A percentile compares a stretch with the other conserved stretches of the same genome.
phyloP scores from a whole-genome alignment of 2,329 filamentous ascomycete species.

The Botrytis porri region DNA sequence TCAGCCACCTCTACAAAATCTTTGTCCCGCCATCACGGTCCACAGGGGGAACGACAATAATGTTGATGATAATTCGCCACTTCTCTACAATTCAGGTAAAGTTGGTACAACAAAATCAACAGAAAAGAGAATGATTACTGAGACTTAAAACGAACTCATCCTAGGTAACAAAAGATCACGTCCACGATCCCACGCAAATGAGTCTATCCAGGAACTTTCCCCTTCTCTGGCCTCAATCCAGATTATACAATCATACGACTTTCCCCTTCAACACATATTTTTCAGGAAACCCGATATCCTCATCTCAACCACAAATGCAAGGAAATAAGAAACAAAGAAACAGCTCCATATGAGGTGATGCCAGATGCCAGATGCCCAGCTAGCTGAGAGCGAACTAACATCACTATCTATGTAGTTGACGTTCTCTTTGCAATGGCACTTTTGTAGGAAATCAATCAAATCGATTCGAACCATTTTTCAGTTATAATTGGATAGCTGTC shows the following conservation, averaged over 20 bases:
- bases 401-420: too few relatives aligned
- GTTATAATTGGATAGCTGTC: not conserved
- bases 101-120: too few relatives aligned
- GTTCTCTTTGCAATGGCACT: not conserved
- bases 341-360: not conserved
- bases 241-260: not conserved
- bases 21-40: not conserved
- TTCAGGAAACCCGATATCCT: too few relatives aligned
- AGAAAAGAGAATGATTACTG: too few relatives aligned
- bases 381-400: not conserved
- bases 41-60: too few relatives aligned
- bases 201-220: too few relatives aligned
- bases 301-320: not conserved
- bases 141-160: too few relatives aligned
- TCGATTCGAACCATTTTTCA: rapidly evolving
- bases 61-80: not conserved
- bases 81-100: too few relatives aligned
- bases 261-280: rapidly evolving
- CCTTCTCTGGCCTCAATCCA: too few relatives aligned
- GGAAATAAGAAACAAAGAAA: not conserved
- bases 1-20: not conserved
- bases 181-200: too few relatives aligned
- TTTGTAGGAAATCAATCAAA: not conserved
- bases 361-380: not conserved
- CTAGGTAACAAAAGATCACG: too few relatives aligned